These are phyloP conservation scores for Saturnispora gosingensis DNA, from an alignment of 805 yeast genomes.

Conservation along the genomic window DNA sequence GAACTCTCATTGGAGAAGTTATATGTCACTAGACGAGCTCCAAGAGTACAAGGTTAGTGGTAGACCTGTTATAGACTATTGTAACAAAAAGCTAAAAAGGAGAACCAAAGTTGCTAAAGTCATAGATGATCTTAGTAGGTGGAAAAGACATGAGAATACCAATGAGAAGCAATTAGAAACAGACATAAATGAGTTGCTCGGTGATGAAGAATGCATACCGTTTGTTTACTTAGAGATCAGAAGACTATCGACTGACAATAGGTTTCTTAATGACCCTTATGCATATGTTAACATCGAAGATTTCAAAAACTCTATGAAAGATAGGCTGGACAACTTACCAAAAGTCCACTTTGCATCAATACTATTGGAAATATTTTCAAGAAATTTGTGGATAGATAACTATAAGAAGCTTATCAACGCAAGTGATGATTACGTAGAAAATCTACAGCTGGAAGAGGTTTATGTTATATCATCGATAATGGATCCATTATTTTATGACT, in stretches of 20 bases:
- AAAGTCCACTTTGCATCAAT: neutral
- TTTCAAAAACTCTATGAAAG: neutral
- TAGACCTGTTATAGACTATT: neutral
- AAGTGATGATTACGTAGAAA: neutral
- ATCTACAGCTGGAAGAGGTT: neutral
- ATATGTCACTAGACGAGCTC: neutral
- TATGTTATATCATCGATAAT: conserved; percentile 1
- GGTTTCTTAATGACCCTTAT: neutral
- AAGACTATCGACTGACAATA: neutral
- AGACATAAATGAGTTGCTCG: neutral
- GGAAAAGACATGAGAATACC: neutral
- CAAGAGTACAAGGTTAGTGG: neutral
- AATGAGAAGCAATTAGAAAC: neutral
- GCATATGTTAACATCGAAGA: neutral
- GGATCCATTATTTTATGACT: conserved; percentile 2
- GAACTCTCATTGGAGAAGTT: neutral
- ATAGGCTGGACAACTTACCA: neutral
- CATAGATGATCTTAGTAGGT: neutral
- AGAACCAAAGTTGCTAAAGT: neutral
- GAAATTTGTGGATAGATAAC: neutral
- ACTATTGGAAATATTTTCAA: neutral
- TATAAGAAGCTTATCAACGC: neutral
- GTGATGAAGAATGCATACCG: neutral
- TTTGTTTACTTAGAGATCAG: neutral
- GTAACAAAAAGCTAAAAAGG: neutral